These are phyloP conservation scores for Eucalyptus cloeziana DNA, from an alignment of 345 rosid species.

Conservation along the genomic window DNA sequence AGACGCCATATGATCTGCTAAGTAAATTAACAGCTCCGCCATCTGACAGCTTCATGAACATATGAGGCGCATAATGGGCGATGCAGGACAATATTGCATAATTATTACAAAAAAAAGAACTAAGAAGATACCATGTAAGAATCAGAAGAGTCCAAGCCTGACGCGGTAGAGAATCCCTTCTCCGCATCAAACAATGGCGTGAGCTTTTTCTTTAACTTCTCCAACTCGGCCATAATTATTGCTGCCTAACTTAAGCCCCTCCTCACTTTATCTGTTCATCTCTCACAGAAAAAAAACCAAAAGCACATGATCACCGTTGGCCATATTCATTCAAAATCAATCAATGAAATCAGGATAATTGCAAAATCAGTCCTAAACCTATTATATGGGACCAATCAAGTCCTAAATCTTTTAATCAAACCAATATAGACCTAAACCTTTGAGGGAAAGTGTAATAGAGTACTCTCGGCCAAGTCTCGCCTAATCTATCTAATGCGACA, in stretches of 20 bases:
- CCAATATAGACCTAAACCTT: background rate
- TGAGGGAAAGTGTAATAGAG: background rate
- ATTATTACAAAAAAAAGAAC: background rate
- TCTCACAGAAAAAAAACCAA: background rate
- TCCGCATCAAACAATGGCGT: constrained; percentile 89
- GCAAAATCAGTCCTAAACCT: background rate
- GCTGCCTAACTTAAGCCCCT: background rate
- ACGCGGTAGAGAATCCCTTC: constrained; percentile 70
- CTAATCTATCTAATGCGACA: background rate
- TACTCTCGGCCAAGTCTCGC: background rate
- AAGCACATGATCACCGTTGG: background rate
- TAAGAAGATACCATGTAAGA: constrained; percentile 48
- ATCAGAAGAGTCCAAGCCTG: constrained; percentile 57
- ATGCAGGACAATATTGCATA: background rate
- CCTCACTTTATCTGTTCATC: background rate
- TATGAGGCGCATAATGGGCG: background rate
- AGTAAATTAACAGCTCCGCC: constrained; percentile 84
- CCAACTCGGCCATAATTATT: constrained; percentile 72
- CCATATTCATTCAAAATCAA: background rate
- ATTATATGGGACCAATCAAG: background rate
- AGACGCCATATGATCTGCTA: constrained; percentile 95
- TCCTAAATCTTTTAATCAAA: background rate
- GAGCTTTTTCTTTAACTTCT: constrained; percentile 75
- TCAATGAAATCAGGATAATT: background rate
- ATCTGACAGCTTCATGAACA: constrained; percentile 56